Base-by-base conservation (phyloP, 257 asterid genomes). In the Solanum tarijense region DNA sequence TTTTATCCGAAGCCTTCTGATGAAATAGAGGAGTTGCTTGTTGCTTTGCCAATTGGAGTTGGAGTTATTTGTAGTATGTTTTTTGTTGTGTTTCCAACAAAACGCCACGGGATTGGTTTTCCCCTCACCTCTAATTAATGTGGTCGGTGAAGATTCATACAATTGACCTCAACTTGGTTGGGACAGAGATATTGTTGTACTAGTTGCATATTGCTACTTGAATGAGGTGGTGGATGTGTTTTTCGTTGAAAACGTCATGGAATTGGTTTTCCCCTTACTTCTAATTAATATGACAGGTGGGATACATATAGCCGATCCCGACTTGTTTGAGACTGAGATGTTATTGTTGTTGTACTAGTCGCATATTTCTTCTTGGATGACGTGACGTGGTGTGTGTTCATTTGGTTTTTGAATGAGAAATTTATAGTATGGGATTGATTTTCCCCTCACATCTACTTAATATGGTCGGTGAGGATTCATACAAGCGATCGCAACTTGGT, bases 21-120 rank as follows among this genome's bases (percentile, higher is more conserved):
- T n/a, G 94, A 89, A 82, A 85, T 84, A 6, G 86, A 89, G 86
- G 96, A 96, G 91, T 83, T 96, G 20, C 95, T 97, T 32, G 90
- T 95, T 3, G 92, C 95, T 9, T 60, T 96, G 91, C 99, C 99
- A 0, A 91, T 97, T 2, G 99, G 95, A 84, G 92, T 97, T 48
- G 99, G 99, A 79, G 98, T 96, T 4, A 65, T 89, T 27, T 96
- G 96, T 89, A 96, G 98, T 60, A 91, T 96, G 97, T 41, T 95
- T 89, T 97, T 97, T 82, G 96, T 96, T 38, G 93, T 89, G 34
- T 97, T 97, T 87, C 99, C 99, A 20, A 94, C 99, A 4, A 90
- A 92, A 25, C 92, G 99, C 29, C 98, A 95, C 18, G 98, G 98
- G 5, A 97, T 96, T 85, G 99, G 98, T 25, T 97, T 97, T 83